phyloP scores from a whole-genome alignment of 2,329 filamentous ascomycete genomes.

The Tricladium varicosporioides region DNA sequence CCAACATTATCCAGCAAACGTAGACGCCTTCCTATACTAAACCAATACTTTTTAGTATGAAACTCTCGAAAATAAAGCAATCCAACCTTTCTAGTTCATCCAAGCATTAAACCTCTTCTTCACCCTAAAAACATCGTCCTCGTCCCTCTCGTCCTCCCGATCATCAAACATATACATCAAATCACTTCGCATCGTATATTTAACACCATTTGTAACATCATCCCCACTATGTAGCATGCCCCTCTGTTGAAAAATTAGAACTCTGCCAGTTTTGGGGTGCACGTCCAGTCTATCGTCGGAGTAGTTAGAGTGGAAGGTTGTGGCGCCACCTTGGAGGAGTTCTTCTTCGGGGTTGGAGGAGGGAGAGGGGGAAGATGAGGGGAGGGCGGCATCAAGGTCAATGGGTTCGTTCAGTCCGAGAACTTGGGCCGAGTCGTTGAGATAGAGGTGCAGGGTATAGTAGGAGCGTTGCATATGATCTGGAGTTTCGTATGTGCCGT shows the following conservation, averaged over 20 bases:
- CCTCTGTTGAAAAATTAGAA: slow-evolving; percentile 58
- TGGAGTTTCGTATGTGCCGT: slow-evolving; percentile 55
- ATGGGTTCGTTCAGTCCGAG: slow-evolving; percentile 25
- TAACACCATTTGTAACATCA: slow-evolving; percentile 48
- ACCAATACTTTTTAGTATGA: no score
- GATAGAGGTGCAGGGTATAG: slow-evolving; percentile 56
- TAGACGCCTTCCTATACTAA: no score
- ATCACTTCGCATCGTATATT: slow-evolving; percentile 57
- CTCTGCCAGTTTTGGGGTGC: slow-evolving; percentile 54
- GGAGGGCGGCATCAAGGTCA: slow-evolving; percentile 14
- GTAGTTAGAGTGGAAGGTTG: slow-evolving; percentile 49
- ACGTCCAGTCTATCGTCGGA: slow-evolving; percentile 47
- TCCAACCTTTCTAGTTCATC: no score
- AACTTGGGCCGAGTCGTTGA: slow-evolving; percentile 48
- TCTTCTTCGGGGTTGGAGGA: slow-evolving; percentile 1
- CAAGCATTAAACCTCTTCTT: not conserved
- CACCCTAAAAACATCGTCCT: not conserved
- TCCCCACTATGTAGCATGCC: slow-evolving; percentile 53
- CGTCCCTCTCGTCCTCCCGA: slow-evolving; percentile 1
- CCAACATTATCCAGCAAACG: no score
- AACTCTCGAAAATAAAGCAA: no score
- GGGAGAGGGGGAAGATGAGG: not conserved
- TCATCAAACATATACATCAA: slow-evolving; percentile 45
- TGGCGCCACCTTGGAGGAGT: slow-evolving; percentile 48
- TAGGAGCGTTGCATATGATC: slow-evolving; percentile 32